Conservation (phyloP, 2,329 filamentous ascomycete genomes). For the Alternaria arborescens region DNA sequence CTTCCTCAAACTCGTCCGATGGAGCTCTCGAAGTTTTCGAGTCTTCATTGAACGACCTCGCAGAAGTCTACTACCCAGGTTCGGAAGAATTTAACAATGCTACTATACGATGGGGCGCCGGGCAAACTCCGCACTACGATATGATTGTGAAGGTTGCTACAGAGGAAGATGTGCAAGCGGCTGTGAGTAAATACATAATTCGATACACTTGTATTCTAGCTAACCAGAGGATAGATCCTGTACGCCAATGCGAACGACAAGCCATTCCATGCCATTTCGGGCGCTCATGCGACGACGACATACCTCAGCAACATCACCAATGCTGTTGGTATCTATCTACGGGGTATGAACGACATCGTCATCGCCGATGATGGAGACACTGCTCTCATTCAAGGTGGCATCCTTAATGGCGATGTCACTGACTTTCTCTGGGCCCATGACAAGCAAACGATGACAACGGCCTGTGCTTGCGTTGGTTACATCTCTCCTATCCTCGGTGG, state of each 20-base stretch:
- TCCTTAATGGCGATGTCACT: constrained; percentile 35
- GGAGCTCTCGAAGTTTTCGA: neutral
- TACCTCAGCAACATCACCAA: constrained; percentile 33
- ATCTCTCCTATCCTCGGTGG: constrained; percentile 66
- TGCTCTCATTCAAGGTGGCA: constrained; percentile 38
- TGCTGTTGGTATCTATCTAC: constrained; percentile 45
- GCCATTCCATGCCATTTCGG: constrained; percentile 50
- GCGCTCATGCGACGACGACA: constrained; percentile 45
- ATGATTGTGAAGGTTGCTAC: constrained; percentile 30
- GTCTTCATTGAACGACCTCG: constrained; percentile 1
- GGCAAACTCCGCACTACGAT: constrained; percentile 24
- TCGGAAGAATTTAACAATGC: constrained; percentile 21
- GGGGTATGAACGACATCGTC: constrained; percentile 31
- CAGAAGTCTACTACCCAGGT: constrained; percentile 19
- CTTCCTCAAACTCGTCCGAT: neutral
- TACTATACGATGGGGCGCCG: constrained; percentile 27
- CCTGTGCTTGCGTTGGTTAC: constrained; percentile 55
- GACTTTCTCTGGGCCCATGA: constrained; percentile 35
- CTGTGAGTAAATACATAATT: constrained; percentile 14
- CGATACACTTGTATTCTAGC: neutral
- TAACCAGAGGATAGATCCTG: constrained; percentile 21
- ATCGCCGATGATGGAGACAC: constrained; percentile 33
- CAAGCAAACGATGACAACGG: constrained; percentile 33
- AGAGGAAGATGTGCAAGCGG: constrained; percentile 31
- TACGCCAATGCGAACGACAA: constrained; percentile 34